phyloP scores from a whole-genome alignment of 371 early-diverging fungal genomes.

The Parasitella parasitica region DNA sequence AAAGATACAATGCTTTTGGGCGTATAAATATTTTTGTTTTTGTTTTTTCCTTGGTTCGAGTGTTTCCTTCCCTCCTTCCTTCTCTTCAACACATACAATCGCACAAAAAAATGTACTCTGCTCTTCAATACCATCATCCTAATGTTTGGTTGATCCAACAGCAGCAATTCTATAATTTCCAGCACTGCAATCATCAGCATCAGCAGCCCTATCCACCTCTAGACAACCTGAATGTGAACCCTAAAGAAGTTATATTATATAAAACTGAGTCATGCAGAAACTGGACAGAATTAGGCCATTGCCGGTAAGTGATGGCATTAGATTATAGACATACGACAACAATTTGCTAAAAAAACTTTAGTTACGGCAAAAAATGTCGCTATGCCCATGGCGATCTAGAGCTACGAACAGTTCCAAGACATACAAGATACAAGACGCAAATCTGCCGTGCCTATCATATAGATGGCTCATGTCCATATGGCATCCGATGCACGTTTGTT shows the following conservation, averaged over 20 bases:
- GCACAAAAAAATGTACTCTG: neutral
- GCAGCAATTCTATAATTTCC: neutral
- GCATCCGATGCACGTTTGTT: conserved; percentile 94
- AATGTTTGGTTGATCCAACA: conserved; percentile 2
- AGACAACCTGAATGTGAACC: neutral
- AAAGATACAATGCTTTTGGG: neutral
- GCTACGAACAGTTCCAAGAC: conserved; percentile 80
- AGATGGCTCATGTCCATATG: conserved; percentile 93
- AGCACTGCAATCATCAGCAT: neutral
- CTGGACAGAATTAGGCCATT: conserved; percentile 82
- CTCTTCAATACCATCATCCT: neutral
- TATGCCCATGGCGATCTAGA: conserved; percentile 93
- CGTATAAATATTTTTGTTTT: conserved; percentile 3
- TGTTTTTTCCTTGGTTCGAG: conserved; percentile 9
- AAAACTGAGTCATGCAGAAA: conserved; percentile 97
- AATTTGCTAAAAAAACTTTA: conserved; percentile 4
- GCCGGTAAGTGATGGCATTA: conserved; percentile 72
- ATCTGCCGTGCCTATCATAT: conserved; percentile 88
- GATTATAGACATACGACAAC: neutral
- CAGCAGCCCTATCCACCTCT: neutral
- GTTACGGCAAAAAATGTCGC: conserved; percentile 93
- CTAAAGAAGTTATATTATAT: conserved; percentile 63
- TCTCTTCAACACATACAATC: neutral
- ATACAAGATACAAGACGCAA: conserved; percentile 94
- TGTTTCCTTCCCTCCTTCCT: neutral